Evolutionary conservation across 2,329 filamentous ascomycete species (phyloP).

Genomic region (Chrysoporthe austroafricana): DNA sequence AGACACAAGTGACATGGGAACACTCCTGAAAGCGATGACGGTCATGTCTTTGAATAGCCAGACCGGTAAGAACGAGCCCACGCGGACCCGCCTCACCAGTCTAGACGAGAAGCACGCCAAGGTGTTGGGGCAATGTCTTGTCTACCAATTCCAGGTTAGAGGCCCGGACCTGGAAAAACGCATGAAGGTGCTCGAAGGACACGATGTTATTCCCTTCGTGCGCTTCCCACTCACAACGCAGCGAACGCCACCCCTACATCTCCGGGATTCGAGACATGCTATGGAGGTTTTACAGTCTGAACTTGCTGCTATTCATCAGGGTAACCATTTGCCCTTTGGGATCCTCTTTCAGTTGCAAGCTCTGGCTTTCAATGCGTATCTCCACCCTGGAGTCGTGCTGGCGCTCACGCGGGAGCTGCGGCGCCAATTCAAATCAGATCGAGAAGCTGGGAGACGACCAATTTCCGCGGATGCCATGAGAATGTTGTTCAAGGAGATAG

Average conservation of each 20-base stretch:
- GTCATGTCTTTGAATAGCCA: conserved; percentile 7
- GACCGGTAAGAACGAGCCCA: conserved; percentile 24
- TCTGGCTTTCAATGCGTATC: conserved; percentile 64
- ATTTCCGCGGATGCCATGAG: conserved; percentile 59
- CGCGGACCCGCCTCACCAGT: conserved; percentile 36
- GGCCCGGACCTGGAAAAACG: conserved; percentile 36
- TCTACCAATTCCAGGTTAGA: conserved; percentile 45
- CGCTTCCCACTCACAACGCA: conserved; percentile 30
- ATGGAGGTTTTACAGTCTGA: conserved; percentile 41
- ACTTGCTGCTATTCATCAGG: conserved; percentile 35
- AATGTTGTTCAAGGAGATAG: conserved; percentile 55
- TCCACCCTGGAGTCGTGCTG: conserved; percentile 58
- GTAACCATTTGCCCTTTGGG: conserved; percentile 50
- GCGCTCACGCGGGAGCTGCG: conserved; percentile 51
- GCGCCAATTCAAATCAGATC: conserved; percentile 34
- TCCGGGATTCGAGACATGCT: conserved; percentile 28
- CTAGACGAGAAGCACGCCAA: conserved; percentile 38
- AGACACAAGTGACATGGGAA: neutral
- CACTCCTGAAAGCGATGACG: neutral
- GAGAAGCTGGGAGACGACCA: conserved; percentile 36
- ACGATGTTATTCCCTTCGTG: conserved; percentile 35
- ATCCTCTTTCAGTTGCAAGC: conserved; percentile 66
- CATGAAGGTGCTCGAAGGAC: conserved; percentile 35
- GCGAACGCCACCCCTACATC: neutral
- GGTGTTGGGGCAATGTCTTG: conserved; percentile 47